Base-by-base conservation (phyloP, 305 asterid genomes). In the Plantago rigida region DNA sequence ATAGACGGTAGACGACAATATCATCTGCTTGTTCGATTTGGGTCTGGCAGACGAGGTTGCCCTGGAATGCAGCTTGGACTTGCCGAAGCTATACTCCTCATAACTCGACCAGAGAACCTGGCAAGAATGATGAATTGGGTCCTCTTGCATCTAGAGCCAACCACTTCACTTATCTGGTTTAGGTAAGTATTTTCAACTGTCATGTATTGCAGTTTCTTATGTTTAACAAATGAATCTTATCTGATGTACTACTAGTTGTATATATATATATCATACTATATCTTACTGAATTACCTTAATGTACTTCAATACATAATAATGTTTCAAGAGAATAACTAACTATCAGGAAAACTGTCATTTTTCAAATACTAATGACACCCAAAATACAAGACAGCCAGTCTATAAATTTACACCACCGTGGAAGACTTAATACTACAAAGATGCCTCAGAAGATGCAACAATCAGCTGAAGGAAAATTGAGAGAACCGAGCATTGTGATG, bases 61-160 rank as follows among this genome's bases (percentile, higher is more conserved):
- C 84, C 87, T 0, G 80, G 82, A 5, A 29, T 78, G 66, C 84
- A 76, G 9, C 8, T 78, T 14, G 87, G 79, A 14, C 26, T 78
- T 3, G 65, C 24, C 0, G 6, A 64, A 0, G 72, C 73, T 4
- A 67, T 39, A 3, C 6, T 68, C 51, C 6, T 68, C 51, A 69
- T 75, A 36, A 81, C 81, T 0, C 79, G 75, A 2, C 47, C 69
- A 62, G 64, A 22, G 71, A 74, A 0, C 41, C 71, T 28, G 77
- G 77, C 6, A 72, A 74, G 74, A 14, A 47, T 2, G 80, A 74
- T 12, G 47, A 62, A n/a, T 67, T 64, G 31, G 77, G 82, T 0
- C 3, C 73, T 8, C 71, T 71, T 17, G 26, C 57, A 8, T 34
- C 66, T 0, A 74, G 73, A 28, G 65, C 57, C 12, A 68, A 52